These are phyloP conservation scores for Beauveria rudraprayagi DNA, from an alignment of 2,329 filamentous ascomycete genomes.

Conservation along the genomic window DNA sequence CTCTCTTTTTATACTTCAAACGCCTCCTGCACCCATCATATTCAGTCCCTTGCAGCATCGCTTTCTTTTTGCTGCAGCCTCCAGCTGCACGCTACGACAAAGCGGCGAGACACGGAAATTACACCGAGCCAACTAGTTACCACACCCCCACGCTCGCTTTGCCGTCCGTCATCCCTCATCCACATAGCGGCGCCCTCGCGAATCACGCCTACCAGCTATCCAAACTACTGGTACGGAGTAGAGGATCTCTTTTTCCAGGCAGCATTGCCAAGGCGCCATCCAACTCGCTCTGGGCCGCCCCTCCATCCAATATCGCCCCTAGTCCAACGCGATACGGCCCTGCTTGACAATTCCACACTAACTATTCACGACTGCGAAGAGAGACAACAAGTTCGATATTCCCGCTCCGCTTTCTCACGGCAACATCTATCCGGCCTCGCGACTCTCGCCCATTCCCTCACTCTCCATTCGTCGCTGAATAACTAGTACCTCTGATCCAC, in stretches of 20 bases:
- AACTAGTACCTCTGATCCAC: background rate
- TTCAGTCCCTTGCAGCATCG: background rate
- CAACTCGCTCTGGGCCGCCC: background rate
- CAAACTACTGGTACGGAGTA: too few relatives aligned
- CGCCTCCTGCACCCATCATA: background rate
- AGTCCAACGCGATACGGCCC: background rate
- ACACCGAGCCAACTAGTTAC: background rate
- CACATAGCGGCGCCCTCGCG: background rate
- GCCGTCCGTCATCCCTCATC: background rate
- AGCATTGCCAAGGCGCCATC: background rate
- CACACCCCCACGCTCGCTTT: background rate
- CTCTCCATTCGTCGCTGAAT: background rate
- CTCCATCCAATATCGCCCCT: background rate
- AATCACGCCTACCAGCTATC: background rate
- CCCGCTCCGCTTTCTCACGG: background rate
- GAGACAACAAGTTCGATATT: background rate
- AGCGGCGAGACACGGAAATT: slow-evolving; percentile 5
- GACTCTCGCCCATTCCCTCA: background rate
- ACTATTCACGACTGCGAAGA: background rate
- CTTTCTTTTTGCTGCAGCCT: background rate
- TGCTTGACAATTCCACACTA: background rate
- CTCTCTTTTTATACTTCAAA: background rate
- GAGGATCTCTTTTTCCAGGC: background rate
- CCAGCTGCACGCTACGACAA: background rate
- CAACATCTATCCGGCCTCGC: background rate